phyloP scores from a whole-genome alignment of 139 green algal genomes.

The Auxenochlorella protothecoides region DNA sequence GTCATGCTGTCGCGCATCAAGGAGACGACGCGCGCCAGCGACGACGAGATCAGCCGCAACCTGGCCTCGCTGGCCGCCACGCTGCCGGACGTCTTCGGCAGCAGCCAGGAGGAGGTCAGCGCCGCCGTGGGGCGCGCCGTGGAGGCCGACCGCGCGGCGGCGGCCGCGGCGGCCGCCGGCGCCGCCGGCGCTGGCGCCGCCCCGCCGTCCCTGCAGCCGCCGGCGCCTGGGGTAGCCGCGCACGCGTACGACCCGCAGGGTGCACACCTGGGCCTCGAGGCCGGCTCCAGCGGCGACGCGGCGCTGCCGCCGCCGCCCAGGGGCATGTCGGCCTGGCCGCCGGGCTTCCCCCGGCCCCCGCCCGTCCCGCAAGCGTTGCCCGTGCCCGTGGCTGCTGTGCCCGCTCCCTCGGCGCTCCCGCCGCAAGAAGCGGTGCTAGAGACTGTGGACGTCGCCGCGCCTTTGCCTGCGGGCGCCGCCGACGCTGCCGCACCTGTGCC shows the following conservation, averaged over 20 bases:
- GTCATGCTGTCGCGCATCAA: slow-evolving; percentile 86
- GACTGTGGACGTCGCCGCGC: no score
- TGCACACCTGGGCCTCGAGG: not conserved
- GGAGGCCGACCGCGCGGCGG: slow-evolving; percentile 9
- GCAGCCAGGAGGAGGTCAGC: slow-evolving; percentile 74
- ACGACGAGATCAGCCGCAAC: slow-evolving; percentile 93
- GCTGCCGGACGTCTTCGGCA: slow-evolving; percentile 92
- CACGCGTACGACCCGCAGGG: slow-evolving; percentile 4
- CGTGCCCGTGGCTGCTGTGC: no score
- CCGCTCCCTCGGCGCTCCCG: no score
- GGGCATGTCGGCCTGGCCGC: no score
- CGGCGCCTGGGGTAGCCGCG: slow-evolving; percentile 21
- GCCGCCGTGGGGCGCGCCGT: slow-evolving; percentile 36
- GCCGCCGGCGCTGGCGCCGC: slow-evolving; percentile 7
- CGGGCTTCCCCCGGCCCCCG: no score
- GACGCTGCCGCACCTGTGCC: no score
- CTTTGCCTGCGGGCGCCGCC: no score
- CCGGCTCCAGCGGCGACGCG: no score
- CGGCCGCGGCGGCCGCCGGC: slow-evolving; percentile 13
- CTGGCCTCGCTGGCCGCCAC: slow-evolving; percentile 70
- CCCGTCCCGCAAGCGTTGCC: no score
- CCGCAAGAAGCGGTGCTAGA: no score
- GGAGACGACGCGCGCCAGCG: slow-evolving; percentile 60
- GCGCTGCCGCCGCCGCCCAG: no score
- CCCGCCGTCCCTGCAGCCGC: slow-evolving; percentile 4